phyloP scores from a whole-genome alignment of 805 yeast species.

The Starmerella powellii region DNA sequence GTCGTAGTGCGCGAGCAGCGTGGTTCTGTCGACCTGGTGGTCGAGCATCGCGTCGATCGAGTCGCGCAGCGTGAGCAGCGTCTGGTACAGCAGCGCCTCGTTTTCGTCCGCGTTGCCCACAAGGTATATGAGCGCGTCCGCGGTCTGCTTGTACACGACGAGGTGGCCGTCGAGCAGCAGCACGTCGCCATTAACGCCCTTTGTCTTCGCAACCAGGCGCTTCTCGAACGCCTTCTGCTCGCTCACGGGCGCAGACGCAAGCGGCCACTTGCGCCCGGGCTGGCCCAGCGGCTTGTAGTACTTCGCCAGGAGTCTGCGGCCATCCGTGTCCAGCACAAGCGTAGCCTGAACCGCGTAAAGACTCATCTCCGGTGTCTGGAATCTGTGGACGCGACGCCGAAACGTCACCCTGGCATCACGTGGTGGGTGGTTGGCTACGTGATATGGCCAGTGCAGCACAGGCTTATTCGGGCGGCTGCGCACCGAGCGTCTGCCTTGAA shows the following conservation, averaged over 20 bases:
- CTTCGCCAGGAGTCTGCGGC: constrained; percentile 69
- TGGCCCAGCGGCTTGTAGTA: constrained; percentile 55
- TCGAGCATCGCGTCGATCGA: constrained; percentile 67
- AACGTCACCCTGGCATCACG: no score
- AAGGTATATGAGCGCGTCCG: constrained; percentile 61
- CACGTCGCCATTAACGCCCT: constrained; percentile 68
- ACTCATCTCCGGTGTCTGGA: constrained; percentile 27
- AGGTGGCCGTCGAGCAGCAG: constrained; percentile 65
- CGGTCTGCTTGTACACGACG: constrained; percentile 73
- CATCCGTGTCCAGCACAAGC: constrained; percentile 68
- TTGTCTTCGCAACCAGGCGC: constrained; percentile 59
- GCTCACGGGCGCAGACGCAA: constrained; percentile 36
- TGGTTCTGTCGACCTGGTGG: constrained; percentile 58
- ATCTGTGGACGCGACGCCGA: background rate
- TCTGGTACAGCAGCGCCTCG: constrained; percentile 66
- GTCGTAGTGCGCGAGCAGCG: constrained; percentile 73
- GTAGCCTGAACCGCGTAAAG: constrained; percentile 75
- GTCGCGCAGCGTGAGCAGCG: constrained; percentile 65
- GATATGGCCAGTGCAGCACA: no score
- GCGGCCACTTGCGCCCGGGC: constrained; percentile 32
- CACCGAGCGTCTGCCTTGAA: no score
- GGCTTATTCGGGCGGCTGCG: no score
- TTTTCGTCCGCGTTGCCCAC: constrained; percentile 73
- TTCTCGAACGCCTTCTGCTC: constrained; percentile 71
- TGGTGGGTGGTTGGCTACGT: no score